Evolutionary conservation across 116 monocot genomes (phyloP), one percentile per base, ranked within the genome.

Genomic region (Dioscorea cayenensis): DNA sequence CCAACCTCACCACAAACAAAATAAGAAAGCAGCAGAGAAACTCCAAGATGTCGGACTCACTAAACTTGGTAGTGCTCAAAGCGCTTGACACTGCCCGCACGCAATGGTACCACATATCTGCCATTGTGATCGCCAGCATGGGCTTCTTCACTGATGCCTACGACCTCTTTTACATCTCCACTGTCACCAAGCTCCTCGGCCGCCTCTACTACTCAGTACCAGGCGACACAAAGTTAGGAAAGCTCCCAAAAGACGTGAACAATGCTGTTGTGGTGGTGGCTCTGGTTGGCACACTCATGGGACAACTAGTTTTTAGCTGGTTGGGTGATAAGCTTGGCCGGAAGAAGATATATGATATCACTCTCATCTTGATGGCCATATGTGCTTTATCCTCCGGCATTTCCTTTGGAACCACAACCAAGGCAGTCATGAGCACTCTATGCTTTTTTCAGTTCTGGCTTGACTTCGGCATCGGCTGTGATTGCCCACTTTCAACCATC

Each of bases 401-500:
- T 37, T 66, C 66, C 49, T 75, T 80, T 36, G 74, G 80, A 10
- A 70, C 69, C 18, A 79, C 69, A 19, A 52, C 70, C 55, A 43
- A 7, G 3, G 17, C 35, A 3, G 66, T 66, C 17, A 73, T 81
- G 67, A 43, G 58, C 13, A 86, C 86, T 3, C 79, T 86, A 52
- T 85, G 85, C 73, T 83, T 86, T 77, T 86, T 86, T 77, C 82
- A 84, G 23, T 88, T 88, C 74, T 88, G 88, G 88, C 88, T 88
- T 20, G 88, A 84, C 10, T 84, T 88, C 79, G 88, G 88, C 71
- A 88, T 88, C 78, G 88, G 88, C 64, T 84, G 88, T 10, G 88
- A 88, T 32, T 88, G 84, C 68, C 88, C 88, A 0, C 84, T 84
- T 28, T 81, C 81, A 35, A 83, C 83, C 38, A 87, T 83, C 70